phyloP scores from a whole-genome alignment of 306 rosid species.

The Cicer pinnatifidum region DNA sequence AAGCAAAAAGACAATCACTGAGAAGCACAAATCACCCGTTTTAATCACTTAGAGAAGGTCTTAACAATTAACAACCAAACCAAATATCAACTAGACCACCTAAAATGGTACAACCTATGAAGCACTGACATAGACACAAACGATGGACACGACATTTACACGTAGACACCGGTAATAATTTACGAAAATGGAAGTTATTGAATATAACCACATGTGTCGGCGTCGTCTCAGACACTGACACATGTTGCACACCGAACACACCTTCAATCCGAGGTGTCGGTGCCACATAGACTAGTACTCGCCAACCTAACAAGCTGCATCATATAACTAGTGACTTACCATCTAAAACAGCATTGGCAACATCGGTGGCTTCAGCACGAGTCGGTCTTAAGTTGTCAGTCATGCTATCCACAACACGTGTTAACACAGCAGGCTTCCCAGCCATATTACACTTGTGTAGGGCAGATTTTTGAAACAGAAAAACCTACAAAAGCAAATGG shows the following conservation, averaged over 20 bases:
- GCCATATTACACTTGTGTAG: slow-evolving; percentile 98
- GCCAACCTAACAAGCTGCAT: slow-evolving; percentile 34
- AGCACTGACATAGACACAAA: no score
- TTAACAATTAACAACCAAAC: slow-evolving; percentile 6
- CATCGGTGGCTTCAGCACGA: slow-evolving; percentile 99
- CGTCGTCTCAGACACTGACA: no score
- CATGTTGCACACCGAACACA: no score
- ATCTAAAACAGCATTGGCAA: slow-evolving; percentile 98
- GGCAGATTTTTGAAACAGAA: slow-evolving; percentile 95
- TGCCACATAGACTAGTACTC: background rate
- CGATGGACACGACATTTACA: no score
- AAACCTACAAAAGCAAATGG: slow-evolving; percentile 63
- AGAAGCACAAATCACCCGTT: background rate
- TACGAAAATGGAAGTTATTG: no score
- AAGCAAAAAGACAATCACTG: slow-evolving; percentile 38
- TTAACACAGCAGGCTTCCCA: slow-evolving; percentile 99
- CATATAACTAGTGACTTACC: slow-evolving; percentile 57
- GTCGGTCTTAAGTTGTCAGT: slow-evolving; percentile 97
- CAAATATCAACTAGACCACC: background rate
- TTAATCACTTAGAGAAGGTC: slow-evolving; percentile 2
- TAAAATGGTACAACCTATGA: no score
- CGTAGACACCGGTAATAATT: no score
- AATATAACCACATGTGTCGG: no score
- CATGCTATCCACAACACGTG: slow-evolving; percentile 99
- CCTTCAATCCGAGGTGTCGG: no score